Evolutionary conservation across 495 filamentous ascomycete genomes (phyloP).

Genomic region (Penicillium angulare): DNA sequence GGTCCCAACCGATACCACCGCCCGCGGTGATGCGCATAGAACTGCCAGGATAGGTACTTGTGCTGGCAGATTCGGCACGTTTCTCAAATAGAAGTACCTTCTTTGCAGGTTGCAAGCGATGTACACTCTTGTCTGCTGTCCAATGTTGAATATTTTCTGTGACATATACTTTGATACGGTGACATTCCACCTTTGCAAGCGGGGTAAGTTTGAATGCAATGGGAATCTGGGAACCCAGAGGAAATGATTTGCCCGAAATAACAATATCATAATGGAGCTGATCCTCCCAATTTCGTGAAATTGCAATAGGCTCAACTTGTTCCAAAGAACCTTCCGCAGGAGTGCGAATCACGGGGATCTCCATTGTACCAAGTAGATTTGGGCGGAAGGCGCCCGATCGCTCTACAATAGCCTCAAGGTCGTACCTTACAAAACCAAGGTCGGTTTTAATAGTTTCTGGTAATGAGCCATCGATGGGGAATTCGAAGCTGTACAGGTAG

Average conservation of each 20-base stretch:
- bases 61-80: conserved; percentile 73
- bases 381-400: conserved; percentile 89
- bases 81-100: conserved; percentile 93
- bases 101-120: conserved; percentile 76
- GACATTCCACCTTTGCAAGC: conserved; percentile 92
- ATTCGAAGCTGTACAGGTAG: conserved; percentile 93
- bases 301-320: conserved; percentile 93
- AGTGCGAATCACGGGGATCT: conserved; percentile 82
- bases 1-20: conserved; percentile 72
- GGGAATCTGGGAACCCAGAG: conserved; percentile 85
- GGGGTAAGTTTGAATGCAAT: conserved; percentile 98
- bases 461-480: conserved; percentile 87
- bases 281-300: conserved; percentile 96
- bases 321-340: conserved; percentile 91
- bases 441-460: conserved; percentile 92
- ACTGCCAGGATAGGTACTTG: conserved; percentile 75
- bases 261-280: conserved; percentile 98
- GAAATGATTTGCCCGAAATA: conserved; percentile 97
- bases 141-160: conserved; percentile 95
- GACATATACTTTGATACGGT: conserved; percentile 92
- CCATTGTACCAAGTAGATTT: conserved; percentile 80
- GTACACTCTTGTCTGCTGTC: conserved; percentile 82
- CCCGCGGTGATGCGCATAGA: conserved; percentile 77
- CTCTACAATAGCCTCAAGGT: conserved; percentile 84
- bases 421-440: conserved; percentile 83